These are phyloP conservation scores for Ophiostoma montium DNA, from an alignment of 2,329 filamentous ascomycete genomes.

Conservation along the genomic window DNA sequence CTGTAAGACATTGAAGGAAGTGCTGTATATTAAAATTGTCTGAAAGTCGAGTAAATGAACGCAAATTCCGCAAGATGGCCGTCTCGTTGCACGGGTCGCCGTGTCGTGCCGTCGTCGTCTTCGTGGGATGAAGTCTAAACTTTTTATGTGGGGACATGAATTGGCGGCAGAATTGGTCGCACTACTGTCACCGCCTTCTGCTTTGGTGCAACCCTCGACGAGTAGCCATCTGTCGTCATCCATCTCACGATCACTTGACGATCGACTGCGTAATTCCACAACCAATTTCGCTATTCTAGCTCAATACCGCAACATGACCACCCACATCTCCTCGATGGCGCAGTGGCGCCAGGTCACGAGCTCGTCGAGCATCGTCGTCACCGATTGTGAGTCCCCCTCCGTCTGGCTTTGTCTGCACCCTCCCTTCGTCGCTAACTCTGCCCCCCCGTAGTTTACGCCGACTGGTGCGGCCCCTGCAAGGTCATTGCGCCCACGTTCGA, in stretches of 20 bases:
- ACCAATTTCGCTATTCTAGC: no score
- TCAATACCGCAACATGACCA: constrained; percentile 26
- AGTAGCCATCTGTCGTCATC: neutral
- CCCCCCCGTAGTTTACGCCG: constrained; percentile 64
- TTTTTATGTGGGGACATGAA: constrained; percentile 9
- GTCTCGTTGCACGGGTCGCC: neutral
- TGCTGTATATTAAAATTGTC: neutral
- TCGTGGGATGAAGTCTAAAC: constrained; percentile 3
- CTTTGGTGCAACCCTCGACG: constrained; percentile 1
- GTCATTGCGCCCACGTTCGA: constrained; percentile 83
- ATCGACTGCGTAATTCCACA: no score
- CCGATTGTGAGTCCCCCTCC: constrained; percentile 52
- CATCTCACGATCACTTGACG: neutral
- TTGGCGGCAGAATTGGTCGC: constrained; percentile 16
- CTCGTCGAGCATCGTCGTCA: constrained; percentile 65
- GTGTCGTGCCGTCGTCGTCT: neutral
- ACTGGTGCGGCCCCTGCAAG: constrained; percentile 92
- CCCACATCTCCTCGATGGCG: constrained; percentile 47
- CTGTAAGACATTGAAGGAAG: constrained; percentile 11
- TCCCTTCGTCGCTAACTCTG: neutral
- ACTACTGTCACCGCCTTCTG: constrained; percentile 15
- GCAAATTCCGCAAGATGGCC: neutral
- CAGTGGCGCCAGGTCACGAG: constrained; percentile 62
- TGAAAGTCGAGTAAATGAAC: no score
- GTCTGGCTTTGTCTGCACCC: neutral